Conservation (phyloP, 495 filamentous ascomycete species). For the Podospora sp. region DNA sequence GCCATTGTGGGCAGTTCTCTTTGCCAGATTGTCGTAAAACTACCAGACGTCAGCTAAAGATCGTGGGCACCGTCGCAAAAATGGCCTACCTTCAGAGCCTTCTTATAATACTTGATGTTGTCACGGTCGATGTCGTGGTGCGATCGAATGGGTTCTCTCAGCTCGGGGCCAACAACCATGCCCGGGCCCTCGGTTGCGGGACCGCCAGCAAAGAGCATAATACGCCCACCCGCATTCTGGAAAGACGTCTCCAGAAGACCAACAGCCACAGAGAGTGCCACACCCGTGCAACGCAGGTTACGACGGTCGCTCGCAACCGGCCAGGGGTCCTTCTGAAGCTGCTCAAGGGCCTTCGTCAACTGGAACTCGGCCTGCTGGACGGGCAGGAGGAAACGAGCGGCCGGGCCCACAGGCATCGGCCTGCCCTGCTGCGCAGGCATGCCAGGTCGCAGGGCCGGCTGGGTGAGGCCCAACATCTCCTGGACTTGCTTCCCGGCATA, state of each 20-base stretch:
- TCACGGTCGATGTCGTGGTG: constrained; percentile 99
- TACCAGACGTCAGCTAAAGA: constrained; percentile 52
- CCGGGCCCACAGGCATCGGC: constrained; percentile 74
- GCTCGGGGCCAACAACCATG: constrained; percentile 94
- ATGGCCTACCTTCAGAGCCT: constrained; percentile 82
- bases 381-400: constrained; percentile 88
- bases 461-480: constrained; percentile 90
- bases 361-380: constrained; percentile 98
- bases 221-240: constrained; percentile 89
- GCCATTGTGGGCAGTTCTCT: constrained; percentile 92
- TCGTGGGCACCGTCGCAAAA: neutral
- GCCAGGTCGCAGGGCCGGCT: constrained; percentile 71
- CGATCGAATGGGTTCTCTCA: constrained; percentile 95
- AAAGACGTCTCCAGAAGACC: constrained; percentile 92
- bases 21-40: constrained; percentile 98
- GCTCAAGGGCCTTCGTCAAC: constrained; percentile 94
- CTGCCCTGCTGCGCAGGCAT: constrained; percentile 80
- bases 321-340: constrained; percentile 97
- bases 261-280: constrained; percentile 92
- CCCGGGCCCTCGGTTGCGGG: constrained; percentile 96
- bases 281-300: constrained; percentile 90
- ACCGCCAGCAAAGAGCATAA: constrained; percentile 97
- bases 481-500: constrained; percentile 96
- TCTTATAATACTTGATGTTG: constrained; percentile 99
- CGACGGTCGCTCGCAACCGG: constrained; percentile 94